Evolutionary conservation across 2,329 filamentous ascomycete species (phyloP), one percentile per base, ranked within the genome.

Genomic region (Dactylellina leptospora): DNA sequence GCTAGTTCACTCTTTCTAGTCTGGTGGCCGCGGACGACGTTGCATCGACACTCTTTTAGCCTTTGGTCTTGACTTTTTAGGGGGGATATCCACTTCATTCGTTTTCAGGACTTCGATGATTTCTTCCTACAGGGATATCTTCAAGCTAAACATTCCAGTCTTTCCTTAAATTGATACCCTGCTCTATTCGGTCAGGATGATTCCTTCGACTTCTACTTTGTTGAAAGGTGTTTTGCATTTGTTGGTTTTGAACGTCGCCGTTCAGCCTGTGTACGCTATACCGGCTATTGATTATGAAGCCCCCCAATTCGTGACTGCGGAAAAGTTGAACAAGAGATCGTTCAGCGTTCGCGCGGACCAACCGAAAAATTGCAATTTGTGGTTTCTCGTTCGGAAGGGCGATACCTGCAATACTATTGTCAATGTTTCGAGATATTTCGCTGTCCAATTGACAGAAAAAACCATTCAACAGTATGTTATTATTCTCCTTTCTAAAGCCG

Each of bases 381-480:
- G 51, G 51, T 58, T 55, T 6, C 38, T 58, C 16, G 51, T 66
- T 44, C 61, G 61, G 16, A 56, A 55, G 33, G 51, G 13, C n/a
- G 61, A 66, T 50, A 66, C 51, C n/a, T 66, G 61, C 44, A 44
- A 13, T 33, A 51, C 61, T 2, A 48, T 66, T 13, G n/a, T 58
- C 9, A 18, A 44, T 8, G 4, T 66, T 40, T 50, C 61, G 0
- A 36, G 33, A 28, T 28, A 44, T 5, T 66, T 48, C 18, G 20
- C 36, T 1, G 51, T 66, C 25, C 9, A 44, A 11, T 18, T 66
- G 18, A 58, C 44, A 6, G 20, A 44, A 22, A 30, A 28, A 2
- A 18, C n/a, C n/a, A 58, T 66, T 30, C n/a, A 58, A 51, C 22
- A 58, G 61, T 66, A 51, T 16, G 51, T 23, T 22, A 13, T n/a